Evolutionary conservation across 2,329 filamentous ascomycete species (phyloP), one percentile per base, ranked within the genome.

Genomic region (Claviceps quebecensis): DNA sequence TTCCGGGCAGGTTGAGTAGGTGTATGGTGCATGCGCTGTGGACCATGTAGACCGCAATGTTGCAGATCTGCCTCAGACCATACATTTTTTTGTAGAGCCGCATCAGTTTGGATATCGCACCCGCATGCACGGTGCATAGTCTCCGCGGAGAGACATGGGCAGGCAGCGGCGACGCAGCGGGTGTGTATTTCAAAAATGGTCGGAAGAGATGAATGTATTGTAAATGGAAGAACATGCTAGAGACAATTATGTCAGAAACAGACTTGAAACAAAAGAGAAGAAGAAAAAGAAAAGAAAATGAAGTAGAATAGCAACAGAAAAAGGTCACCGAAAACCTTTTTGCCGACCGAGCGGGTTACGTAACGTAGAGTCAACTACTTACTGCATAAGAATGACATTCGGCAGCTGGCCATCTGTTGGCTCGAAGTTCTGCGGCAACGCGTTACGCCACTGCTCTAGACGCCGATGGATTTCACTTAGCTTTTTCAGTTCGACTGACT

Each of bases 1-100:
- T 95, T 59, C 96, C 90, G 0, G 90, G 90, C 1, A 97, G 72
- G 58, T 96, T 96, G 38, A 98, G 80, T 19, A 98, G 72, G 61
- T 97, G 93, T 40, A 97, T 94, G 0, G 89, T 96, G 63, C 89
- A 95, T 34, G 93, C 90, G 4, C 88, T 93, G 65, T 97, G 91
- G 0, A 86, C 77, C 68, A 97, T 96, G 66, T 98, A 98, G 0
- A 97, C 89, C 3, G 86, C 90, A 59, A 97, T 88, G 61, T 97
- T 97, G 69, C 87, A 95, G 37, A 98, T 95, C 64, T 97, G 91
- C 4, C 88, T 82, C 13, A 97, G 70, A 9, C 91, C 88, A 66
- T 95, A 94, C 1, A 84, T 84, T 58, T 91, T 87, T 66, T 95
- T 96, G 69, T 97, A 98, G 1, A 96, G 71, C 0, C 93, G 83